These are phyloP conservation scores for Aspergillus affinis DNA, from an alignment of 495 filamentous ascomycete genomes.

Conservation along the genomic window DNA sequence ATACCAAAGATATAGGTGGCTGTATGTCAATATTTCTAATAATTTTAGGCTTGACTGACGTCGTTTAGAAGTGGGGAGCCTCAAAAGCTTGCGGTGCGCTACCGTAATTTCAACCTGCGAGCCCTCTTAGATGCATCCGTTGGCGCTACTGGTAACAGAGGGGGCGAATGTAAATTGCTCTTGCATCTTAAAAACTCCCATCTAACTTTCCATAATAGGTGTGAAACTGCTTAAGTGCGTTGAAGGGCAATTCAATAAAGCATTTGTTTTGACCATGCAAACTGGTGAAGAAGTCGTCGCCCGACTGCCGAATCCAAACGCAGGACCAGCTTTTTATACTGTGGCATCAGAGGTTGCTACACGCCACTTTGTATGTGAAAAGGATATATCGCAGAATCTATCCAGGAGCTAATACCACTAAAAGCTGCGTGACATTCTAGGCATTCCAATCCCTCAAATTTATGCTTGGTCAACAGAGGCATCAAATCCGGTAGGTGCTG, in stretches of 20 bases:
- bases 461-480: neutral
- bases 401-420: neutral
- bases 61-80: neutral
- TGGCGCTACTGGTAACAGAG: neutral
- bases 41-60: neutral
- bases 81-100: neutral
- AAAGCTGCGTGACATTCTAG: neutral
- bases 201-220: neutral
- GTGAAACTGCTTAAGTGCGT: neutral
- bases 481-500: neutral
- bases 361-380: constrained; percentile 1
- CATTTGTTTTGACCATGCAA: neutral
- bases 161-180: neutral
- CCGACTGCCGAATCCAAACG: neutral
- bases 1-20: neutral
- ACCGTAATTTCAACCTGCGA: neutral
- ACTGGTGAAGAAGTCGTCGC: neutral
- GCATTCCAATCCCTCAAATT: neutral
- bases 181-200: neutral
- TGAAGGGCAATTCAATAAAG: constrained; percentile 1
- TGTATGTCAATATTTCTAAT: neutral
- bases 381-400: neutral
- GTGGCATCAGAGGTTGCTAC: neutral
- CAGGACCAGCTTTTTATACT: neutral
- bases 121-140: neutral